Evolutionary conservation across 2,329 filamentous ascomycete genomes (phyloP).

Genomic region (Fusarium sp.): DNA sequence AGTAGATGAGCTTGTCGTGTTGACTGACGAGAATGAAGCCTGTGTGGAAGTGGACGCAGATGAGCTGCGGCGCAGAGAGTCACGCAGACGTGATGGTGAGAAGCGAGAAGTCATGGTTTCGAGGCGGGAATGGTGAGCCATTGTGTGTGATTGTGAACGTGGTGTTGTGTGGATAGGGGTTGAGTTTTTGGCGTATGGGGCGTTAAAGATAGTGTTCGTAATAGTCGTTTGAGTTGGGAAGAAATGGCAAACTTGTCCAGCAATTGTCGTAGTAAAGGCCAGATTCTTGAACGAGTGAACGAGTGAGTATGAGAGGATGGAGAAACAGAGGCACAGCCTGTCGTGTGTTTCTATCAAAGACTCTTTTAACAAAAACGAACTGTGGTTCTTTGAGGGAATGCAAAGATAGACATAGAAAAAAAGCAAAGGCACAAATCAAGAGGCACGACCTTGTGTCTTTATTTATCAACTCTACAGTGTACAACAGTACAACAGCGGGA

Average conservation of each 20-base stretch:
- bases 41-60: conserved; percentile 56
- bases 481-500: not conserved
- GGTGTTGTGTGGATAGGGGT: conserved; percentile 1
- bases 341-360: conserved; percentile 21
- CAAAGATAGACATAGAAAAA: conserved; percentile 22
- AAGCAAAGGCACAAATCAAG: conserved; percentile 1
- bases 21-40: conserved; percentile 59
- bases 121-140: conserved; percentile 58
- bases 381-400: conserved; percentile 27
- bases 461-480: conserved; percentile 14
- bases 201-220: conserved; percentile 14
- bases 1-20: conserved; percentile 60
- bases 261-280: conserved; percentile 27
- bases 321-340: conserved; percentile 45
- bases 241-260: conserved; percentile 45
- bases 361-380: conserved; percentile 35
- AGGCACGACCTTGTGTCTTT: conserved; percentile 15
- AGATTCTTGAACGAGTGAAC: conserved; percentile 27
- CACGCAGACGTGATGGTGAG: conserved; percentile 63
- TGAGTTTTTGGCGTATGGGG: conserved; percentile 5
- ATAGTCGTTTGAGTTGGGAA: conserved; percentile 1
- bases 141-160: conserved; percentile 11
- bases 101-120: conserved; percentile 65
- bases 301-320: conserved; percentile 16
- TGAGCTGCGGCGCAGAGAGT: conserved; percentile 66